These are phyloP conservation scores for Pseudognaphalium luteoalbum DNA, from an alignment of 129 eudicot genomes.

Conservation along the genomic window DNA sequence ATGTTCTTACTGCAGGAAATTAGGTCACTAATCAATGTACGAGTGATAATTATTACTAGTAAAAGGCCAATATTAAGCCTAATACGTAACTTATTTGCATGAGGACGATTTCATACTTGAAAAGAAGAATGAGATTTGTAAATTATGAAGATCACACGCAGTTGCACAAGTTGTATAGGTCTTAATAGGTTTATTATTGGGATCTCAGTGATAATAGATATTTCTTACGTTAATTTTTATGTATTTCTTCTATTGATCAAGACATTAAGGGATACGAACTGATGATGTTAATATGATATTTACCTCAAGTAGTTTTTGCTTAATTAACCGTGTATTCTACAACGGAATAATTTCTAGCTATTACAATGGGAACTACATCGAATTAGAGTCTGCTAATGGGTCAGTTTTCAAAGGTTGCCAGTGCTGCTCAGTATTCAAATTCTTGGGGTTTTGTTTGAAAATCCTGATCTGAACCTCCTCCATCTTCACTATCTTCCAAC, in stretches of 20 bases:
- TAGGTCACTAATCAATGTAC: background rate
- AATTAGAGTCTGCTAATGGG: background rate
- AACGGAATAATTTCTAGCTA: no score
- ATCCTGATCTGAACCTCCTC: background rate
- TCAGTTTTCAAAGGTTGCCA: background rate
- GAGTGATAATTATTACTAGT: no score
- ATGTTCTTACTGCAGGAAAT: background rate
- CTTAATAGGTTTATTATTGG: background rate
- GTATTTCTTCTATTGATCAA: background rate
- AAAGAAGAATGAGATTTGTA: background rate
- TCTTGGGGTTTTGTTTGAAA: background rate
- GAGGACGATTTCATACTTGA: background rate
- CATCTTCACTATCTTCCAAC: background rate
- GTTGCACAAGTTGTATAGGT: background rate
- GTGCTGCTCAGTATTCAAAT: no score
- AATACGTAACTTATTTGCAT: background rate
- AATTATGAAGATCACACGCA: background rate
- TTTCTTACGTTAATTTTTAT: background rate
- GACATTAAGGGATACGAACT: background rate
- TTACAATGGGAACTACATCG: background rate
- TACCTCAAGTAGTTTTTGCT: background rate
- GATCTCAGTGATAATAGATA: background rate
- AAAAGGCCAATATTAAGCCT: no score
- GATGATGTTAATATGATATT: background rate
- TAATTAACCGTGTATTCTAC: background rate